Conservation (phyloP, 176 grass and related monocot species). For the Musa schizocarpa region DNA sequence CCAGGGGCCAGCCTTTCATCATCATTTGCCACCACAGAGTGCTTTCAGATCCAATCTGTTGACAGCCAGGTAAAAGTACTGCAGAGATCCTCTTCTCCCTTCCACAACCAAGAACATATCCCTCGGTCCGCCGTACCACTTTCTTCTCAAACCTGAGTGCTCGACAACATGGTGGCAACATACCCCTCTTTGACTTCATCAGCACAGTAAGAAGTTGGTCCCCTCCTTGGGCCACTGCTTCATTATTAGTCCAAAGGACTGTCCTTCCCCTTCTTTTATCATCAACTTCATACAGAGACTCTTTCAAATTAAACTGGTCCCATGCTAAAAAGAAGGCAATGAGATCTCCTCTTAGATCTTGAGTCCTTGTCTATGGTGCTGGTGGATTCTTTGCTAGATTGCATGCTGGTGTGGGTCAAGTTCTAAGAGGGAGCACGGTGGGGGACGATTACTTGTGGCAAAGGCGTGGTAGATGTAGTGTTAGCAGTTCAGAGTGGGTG, state of each 20-base stretch:
- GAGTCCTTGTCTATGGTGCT: slow-evolving; percentile 11
- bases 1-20: no score
- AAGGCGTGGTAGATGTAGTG: neutral
- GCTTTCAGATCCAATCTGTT: no score
- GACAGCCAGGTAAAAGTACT: neutral
- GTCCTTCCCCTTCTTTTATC: neutral
- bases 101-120: neutral
- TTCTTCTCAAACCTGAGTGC: neutral
- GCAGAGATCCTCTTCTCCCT: neutral
- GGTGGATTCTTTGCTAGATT: slow-evolving; percentile 9
- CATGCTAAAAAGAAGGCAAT: neutral
- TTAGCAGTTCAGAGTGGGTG: neutral
- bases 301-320: neutral
- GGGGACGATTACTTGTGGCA: neutral
- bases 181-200: neutral
- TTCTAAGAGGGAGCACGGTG: neutral
- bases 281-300: neutral
- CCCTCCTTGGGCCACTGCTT: neutral
- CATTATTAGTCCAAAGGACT: neutral
- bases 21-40: no score
- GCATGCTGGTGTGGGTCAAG: slow-evolving; percentile 11
- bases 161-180: neutral
- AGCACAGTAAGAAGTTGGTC: neutral
- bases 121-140: neutral
- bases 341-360: neutral